Base-by-base conservation (phyloP, 345 rosid species). In the Erodium maritimum region DNA sequence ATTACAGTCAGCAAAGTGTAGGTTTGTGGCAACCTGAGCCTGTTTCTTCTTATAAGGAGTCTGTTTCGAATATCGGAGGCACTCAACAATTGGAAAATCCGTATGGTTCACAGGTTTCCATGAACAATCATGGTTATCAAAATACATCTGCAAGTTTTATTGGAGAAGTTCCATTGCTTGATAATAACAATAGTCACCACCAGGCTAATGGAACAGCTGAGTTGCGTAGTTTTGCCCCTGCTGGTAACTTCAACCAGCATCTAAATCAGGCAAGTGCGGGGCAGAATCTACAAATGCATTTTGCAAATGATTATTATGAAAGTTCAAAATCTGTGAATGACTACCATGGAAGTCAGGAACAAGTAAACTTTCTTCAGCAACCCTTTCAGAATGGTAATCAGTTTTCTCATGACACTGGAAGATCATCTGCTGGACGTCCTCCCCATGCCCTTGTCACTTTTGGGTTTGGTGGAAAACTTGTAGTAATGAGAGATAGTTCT, bases 401-500 rank as follows among this genome's bases (percentile, higher is more conserved):
- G 70, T 79, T 82, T 77, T 71, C 82, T 62, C 77, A 82, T 58
- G 66, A 53, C 70, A 29, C 61, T 0, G 90, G 82, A 69, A 84
- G 87, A 73, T 86, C 97, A 53, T 70, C 97, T 61, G 95, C 87
- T 71, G 90, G 96, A 21, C 97, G 99, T 68, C 99, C 97, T 67
- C 80, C 96, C 25, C 96, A 90, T 79, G 86, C 91, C 22, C 74
- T 90, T 72, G 86, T 87, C 71, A 70, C 79, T 65, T 94, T 94
- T 73, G 99, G 99, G 20, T 94, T 94, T 79, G 97, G 97, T 57
- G 97, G 99, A 62, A 93, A 85, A 69, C 82, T 93, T 61, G 61
- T 89, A 63, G 78, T 93, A 22, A 78, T 89, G 90, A 93, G 83
- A 74, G 83, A 80, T 69, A 64, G 59, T 63, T 72, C 80, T 62